A percentile compares a stretch with the other conserved stretches of the same genome.
Evolutionary conservation across 306 rosid genomes (phyloP).

Genomic region (Castanopsis chinensis): DNA sequence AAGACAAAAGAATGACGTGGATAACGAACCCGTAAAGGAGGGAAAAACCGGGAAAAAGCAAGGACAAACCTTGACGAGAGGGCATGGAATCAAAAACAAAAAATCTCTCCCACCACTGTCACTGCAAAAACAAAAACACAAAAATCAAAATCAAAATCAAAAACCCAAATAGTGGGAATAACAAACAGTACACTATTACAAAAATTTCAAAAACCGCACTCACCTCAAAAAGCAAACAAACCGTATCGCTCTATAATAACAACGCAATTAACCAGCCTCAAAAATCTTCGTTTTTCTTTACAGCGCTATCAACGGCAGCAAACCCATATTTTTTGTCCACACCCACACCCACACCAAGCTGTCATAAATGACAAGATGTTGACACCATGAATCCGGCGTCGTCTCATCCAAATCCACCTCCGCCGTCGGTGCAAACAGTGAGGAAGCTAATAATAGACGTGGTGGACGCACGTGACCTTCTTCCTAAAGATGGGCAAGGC

Average conservation of each 20-base stretch:
- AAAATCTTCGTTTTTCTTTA: not conserved
- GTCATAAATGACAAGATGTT: slow-evolving; percentile 21
- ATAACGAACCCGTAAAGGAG: slow-evolving; percentile 41
- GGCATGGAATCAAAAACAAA: slow-evolving; percentile 69
- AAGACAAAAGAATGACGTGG: slow-evolving; percentile 21
- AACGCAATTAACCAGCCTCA: too few relatives aligned
- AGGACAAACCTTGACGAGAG: slow-evolving; percentile 54
- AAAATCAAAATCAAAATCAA: not conserved
- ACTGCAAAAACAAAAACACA: not conserved
- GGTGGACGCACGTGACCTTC: slow-evolving; percentile 77
- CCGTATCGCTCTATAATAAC: not conserved
- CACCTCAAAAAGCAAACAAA: slow-evolving; percentile 29
- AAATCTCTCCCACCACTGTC: slow-evolving; percentile 8
- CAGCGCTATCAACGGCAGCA: slow-evolving; percentile 54
- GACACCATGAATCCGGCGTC: slow-evolving; percentile 62
- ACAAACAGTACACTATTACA: not conserved
- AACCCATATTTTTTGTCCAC: slow-evolving; percentile 10
- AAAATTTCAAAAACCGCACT: not conserved
- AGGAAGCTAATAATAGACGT: slow-evolving; percentile 73
- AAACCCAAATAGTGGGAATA: not conserved
- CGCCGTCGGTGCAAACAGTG: slow-evolving; percentile 14
- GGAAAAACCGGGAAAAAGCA: slow-evolving; percentile 29
- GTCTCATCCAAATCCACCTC: slow-evolving; percentile 29
- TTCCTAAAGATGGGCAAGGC: slow-evolving; percentile 96
- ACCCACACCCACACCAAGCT: not conserved